Evolutionary conservation across 2,329 filamentous ascomycete genomes (phyloP), one percentile per base, ranked within the genome.

Genomic region (Fusarium burgessii): DNA sequence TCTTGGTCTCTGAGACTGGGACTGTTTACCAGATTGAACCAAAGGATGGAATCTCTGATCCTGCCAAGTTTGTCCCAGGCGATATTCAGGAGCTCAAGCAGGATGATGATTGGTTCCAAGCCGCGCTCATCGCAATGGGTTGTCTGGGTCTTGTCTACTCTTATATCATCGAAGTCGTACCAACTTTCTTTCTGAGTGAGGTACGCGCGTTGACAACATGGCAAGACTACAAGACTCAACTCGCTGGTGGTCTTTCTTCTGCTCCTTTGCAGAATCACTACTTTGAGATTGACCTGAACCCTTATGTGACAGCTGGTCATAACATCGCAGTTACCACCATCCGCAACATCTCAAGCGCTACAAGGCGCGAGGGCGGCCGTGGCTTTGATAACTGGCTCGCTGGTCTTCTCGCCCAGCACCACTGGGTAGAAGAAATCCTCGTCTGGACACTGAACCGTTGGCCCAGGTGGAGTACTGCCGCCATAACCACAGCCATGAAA

Each of bases 21-120:
- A 33, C 3, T 1, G 52, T 56, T 12, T 56, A 56, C n/a, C 52
- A 56, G 20, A 49, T 56, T 7, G 52, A 56, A 5, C 52, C 52
- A 0, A 36, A 29, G 7, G 14, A 29, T 33, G 52, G 52, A 1
- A 20, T 56, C 20, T 47, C 52, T 1, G 41, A 56, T 18, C 52
- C 52, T 8, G 10, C 52, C 52, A 56, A 47, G 32, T 56, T 56
- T 5, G 7, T 49, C 6, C 23, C 41, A 0, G 52, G 29, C 4
- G 17, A 47, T 2, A 32, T 41, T 18, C 41, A 56, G 18, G 42
- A 47, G 7, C 32, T 56, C 0, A 56, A 56, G 13, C 52, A 56
- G 25, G 52, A 49, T 18, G 52, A 56, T 49, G 41, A 36, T 33
- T 56, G 52, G 52, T 56, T 56, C 7, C 32, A 49, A 20, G 41